Base-by-base conservation (phyloP, 495 filamentous ascomycete genomes). In the Choiromyces venosus region DNA sequence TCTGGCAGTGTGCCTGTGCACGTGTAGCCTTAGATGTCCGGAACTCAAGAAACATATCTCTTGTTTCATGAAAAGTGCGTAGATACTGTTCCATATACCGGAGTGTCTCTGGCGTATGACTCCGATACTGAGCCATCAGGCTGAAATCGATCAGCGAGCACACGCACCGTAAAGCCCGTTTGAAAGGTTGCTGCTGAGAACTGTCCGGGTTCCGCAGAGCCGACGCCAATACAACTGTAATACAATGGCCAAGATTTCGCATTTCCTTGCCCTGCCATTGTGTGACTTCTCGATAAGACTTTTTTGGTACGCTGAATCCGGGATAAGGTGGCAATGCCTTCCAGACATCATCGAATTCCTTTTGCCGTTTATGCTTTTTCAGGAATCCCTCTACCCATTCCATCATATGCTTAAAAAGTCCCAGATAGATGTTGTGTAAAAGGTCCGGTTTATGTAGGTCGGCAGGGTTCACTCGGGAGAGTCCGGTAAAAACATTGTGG, bases 71-170 rank as follows among this genome's bases (percentile, higher is more conserved):
- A 68, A 71, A 74, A 16, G 70, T 56, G 9, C 18, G 18, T 12
- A 74, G 56, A 70, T 70, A 74, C 4, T 66, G 42, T n/a, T 70
- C 39, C 33, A 74, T 61, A 70, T 71, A 74, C 33, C n/a, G 19
- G 29, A 71, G 37, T 21, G 67, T 71, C 12, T 65, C 46, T 14
- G 19, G 38, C 61, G 42, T 74, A 67, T 74, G 72, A 25, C 67
- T 70, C 12, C 9, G 36, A 52, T 74, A 74, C 35, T 66, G 72
- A 21, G 44, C 68, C 37, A 46, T 68, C n/a, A 73, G 66, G 9
- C 68, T 33, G 65, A 73, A 73, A 68, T 69, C 25, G 10, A 67
- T 73, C 21, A 69, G 21, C 18, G 33, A 35, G 18, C n/a, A 19
- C 19, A 61, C 71, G 39, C 71, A 73, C 7, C 46, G 37, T 29